Evolutionary conservation across 179 eudicot genomes (phyloP), one percentile per base, ranked within the genome.

Genomic region (Beta lomatogona): DNA sequence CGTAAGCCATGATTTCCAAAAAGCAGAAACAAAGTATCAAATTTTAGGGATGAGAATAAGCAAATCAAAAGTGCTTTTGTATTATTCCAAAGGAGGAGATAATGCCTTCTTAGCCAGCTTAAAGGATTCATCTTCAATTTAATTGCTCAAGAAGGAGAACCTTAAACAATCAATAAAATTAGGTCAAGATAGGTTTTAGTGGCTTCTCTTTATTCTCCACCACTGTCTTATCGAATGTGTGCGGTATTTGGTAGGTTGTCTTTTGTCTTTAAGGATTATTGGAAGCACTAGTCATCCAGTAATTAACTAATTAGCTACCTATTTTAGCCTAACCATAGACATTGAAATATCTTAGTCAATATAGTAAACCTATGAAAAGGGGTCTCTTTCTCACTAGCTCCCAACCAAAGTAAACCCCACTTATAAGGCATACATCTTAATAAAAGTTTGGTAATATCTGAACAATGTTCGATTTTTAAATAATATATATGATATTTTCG

Each of bases 161-260:
- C 71, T 46, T 71, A 48, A 25, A 71, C 50, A 75, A 80, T 67
- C 45, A 80, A 72, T 61, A 68, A 77, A 81, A 73, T n/a, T 28
- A 15, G 81, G 78, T 73, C 77, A 73, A 63, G 53, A 67, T 69
- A 55, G 69, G 64, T 53, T 10, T 73, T 81, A 75, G 86, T 83
- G 83, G 80, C 80, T 83, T 82, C 84, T 78, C 88, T 92, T 88
- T 93, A 88, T 89, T 82, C 83, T 90, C 94, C 97, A 93, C 92
- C 84, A 86, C 50, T 86, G 93, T 90, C 94, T 46, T 86, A 68
- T 85, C 88, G 82, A 54, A 68, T 77, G 80, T 83, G 79, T 72
- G 91, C 70, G 92, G 90, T 80, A 84, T 90, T 93, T 91, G 93
- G 89, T 91, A 77, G 61, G 80, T 84, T 78, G 87, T 87, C 85